Conservation (phyloP, 345 rosid genomes). For the Capsella bursapastoris region DNA sequence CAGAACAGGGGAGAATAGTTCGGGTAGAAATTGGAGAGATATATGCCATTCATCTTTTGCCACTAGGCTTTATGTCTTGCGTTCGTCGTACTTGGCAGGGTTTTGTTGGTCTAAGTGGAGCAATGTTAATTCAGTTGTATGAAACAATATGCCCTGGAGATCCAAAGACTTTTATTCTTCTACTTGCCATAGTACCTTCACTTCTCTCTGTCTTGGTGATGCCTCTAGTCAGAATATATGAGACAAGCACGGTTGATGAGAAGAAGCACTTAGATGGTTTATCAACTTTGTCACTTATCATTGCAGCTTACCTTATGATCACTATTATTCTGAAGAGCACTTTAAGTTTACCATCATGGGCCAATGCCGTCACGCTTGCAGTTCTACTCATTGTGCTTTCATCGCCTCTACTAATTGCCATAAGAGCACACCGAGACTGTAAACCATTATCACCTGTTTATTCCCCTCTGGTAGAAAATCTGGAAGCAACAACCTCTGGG, state of each 20-base stretch:
- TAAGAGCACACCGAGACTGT: conserved; percentile 53
- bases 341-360: conserved; percentile 55
- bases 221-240: conserved; percentile 64
- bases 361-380: conserved; percentile 48
- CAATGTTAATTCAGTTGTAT: conserved; percentile 71
- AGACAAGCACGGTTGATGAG: conserved; percentile 53
- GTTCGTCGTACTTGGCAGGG: conserved; percentile 52
- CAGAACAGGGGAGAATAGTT: neutral
- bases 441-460: conserved; percentile 6
- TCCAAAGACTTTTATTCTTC: conserved; percentile 63
- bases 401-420: conserved; percentile 59
- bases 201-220: conserved; percentile 59
- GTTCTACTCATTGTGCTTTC: conserved; percentile 58
- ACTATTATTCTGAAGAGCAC: conserved; percentile 56
- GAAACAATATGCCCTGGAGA: conserved; percentile 57
- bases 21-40: neutral
- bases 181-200: conserved; percentile 73
- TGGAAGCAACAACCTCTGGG: conserved; percentile 29
- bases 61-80: neutral
- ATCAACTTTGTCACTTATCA: conserved; percentile 60
- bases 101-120: conserved; percentile 87
- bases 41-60: neutral
- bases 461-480: conserved; percentile 28
- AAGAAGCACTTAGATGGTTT: conserved; percentile 76
- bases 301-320: conserved; percentile 70